Evolutionary conservation across 1,139 yeast genomes (phyloP).

Genomic region (Petasospora rhodanensis): DNA sequence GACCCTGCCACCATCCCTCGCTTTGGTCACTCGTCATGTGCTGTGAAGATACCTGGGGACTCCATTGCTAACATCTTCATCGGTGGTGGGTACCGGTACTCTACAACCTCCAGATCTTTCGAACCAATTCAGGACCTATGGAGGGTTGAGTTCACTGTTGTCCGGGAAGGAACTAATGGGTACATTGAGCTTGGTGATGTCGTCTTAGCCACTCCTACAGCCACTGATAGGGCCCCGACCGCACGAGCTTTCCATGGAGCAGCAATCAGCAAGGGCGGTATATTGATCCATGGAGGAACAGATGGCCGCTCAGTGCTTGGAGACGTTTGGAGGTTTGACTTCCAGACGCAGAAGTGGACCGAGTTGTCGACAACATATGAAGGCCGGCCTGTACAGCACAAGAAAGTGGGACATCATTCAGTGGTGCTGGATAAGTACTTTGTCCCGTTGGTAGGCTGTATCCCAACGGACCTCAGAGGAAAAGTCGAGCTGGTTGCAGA

Average conservation of each 20-base stretch:
- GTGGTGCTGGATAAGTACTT: slow-evolving; percentile 24
- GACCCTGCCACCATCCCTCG: slow-evolving; percentile 39
- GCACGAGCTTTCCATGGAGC: slow-evolving; percentile 34
- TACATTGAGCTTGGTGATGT: slow-evolving; percentile 31
- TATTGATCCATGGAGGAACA: slow-evolving; percentile 40
- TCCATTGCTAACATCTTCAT: slow-evolving; percentile 28
- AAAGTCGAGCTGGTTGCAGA: not conserved
- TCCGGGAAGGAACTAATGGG: slow-evolving; percentile 31
- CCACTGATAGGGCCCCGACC: slow-evolving; percentile 22
- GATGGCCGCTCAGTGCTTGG: slow-evolving; percentile 34
- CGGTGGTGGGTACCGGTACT: slow-evolving; percentile 40
- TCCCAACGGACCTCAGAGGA: slow-evolving; percentile 7
- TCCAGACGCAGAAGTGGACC: slow-evolving; percentile 38
- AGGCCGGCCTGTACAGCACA: slow-evolving; percentile 2
- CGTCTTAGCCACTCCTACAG: slow-evolving; percentile 29
- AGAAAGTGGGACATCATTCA: slow-evolving; percentile 14
- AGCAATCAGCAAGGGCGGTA: slow-evolving; percentile 12
- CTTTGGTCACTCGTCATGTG: slow-evolving; percentile 40
- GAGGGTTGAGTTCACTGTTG: slow-evolving; percentile 39
- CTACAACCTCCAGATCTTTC: slow-evolving; percentile 25
- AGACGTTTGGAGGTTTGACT: slow-evolving; percentile 45
- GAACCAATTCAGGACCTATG: slow-evolving; percentile 43
- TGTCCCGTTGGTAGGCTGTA: slow-evolving; percentile 28
- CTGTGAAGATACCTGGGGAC: slow-evolving; percentile 27
- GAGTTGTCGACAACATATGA: slow-evolving; percentile 22